phyloP scores from a whole-genome alignment of 768 basidiomycete species.

The Hypsizygus marmoreus region DNA sequence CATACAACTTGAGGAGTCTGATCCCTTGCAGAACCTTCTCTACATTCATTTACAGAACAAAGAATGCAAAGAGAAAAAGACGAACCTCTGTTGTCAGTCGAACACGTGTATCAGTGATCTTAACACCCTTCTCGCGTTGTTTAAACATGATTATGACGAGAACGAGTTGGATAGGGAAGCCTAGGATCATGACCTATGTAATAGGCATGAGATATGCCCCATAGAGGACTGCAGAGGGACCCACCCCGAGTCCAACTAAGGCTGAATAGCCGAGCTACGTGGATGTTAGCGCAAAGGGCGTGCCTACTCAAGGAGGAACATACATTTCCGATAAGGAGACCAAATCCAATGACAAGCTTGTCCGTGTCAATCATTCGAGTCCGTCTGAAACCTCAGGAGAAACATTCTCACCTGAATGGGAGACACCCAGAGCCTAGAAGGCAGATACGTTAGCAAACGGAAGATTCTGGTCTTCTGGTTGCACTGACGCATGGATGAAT shows the following conservation, averaged over 20 bases:
- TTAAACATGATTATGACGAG: constrained; percentile 54
- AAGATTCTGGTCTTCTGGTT: background rate
- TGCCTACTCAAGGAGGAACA: constrained; percentile 17
- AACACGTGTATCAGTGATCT: constrained; percentile 68
- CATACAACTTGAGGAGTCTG: constrained; percentile 64
- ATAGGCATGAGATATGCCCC: background rate
- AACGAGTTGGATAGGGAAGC: constrained; percentile 59
- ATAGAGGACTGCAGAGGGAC: constrained; percentile 14
- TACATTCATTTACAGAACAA: constrained; percentile 2
- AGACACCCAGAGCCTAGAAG: constrained; percentile 54
- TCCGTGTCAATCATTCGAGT: background rate
- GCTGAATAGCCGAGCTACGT: constrained; percentile 68
- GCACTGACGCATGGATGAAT: constrained; percentile 41
- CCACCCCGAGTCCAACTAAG: constrained; percentile 59
- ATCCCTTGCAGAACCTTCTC: constrained; percentile 62
- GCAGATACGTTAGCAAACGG: constrained; percentile 1
- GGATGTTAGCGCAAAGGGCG: constrained; percentile 34
- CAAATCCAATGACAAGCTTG: constrained; percentile 58
- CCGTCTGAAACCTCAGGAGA: background rate
- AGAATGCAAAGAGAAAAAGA: background rate
- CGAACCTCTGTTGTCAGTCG: constrained; percentile 60
- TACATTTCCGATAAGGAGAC: constrained; percentile 61
- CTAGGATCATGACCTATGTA: constrained; percentile 49
- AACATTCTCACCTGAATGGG: constrained; percentile 50
- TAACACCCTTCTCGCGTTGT: constrained; percentile 56